phyloP scores from a whole-genome alignment of 768 basidiomycete species.

The Collybia nuda region DNA sequence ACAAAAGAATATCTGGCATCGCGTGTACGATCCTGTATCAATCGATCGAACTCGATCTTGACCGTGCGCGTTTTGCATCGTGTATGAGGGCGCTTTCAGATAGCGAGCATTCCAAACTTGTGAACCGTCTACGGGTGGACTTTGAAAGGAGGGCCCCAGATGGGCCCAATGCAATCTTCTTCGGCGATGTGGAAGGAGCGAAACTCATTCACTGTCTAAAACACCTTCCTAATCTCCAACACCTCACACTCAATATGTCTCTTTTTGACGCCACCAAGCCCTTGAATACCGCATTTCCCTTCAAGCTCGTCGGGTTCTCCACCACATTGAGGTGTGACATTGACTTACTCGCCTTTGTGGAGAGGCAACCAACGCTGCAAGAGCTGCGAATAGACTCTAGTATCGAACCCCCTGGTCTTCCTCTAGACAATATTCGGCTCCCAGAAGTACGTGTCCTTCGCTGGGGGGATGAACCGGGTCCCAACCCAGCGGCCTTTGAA shows the following conservation, averaged over 20 bases:
- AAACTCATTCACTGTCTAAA: background rate
- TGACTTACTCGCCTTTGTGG: background rate
- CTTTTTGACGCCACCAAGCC: background rate
- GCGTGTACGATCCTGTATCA: background rate
- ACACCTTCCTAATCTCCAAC: background rate
- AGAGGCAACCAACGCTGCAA: background rate
- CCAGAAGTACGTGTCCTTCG: background rate
- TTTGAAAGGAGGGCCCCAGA: background rate
- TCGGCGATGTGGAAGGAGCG: background rate
- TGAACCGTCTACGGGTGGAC: background rate
- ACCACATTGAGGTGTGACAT: background rate
- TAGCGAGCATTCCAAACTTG: background rate
- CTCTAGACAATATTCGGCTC: background rate
- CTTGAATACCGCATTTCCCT: slow-evolving; percentile 1
- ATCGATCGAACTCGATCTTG: slow-evolving; percentile 3
- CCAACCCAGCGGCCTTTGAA: background rate
- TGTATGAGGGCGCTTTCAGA: slow-evolving; percentile 3
- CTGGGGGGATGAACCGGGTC: background rate
- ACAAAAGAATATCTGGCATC: background rate
- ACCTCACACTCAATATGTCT: background rate
- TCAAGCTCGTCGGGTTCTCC: background rate
- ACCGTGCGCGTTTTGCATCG: background rate
- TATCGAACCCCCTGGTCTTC: background rate
- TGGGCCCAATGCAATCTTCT: background rate
- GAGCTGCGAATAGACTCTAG: background rate